Percentiles rank a stretch among this genome's conserved stretches.
These are phyloP conservation scores for Penicillium argentinense DNA, from an alignment of 495 filamentous ascomycete genomes.

Conservation along the genomic window DNA sequence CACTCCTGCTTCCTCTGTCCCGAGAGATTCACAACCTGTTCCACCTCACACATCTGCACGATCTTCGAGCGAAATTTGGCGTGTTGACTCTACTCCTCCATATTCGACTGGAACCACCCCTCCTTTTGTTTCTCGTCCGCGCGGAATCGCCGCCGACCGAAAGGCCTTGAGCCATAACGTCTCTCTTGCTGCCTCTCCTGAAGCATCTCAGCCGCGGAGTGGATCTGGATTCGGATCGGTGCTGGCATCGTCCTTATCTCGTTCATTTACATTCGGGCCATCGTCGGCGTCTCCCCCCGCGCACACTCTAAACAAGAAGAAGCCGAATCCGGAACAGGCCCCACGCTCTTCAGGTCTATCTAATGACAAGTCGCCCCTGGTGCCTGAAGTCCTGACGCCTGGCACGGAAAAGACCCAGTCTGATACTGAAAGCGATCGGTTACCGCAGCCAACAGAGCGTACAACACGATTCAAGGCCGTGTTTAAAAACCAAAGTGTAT, in stretches of 20 bases:
- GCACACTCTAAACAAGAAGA: constrained; percentile 52
- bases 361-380: neutral
- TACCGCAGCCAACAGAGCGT: constrained; percentile 23
- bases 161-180: constrained; percentile 53
- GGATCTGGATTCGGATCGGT: constrained; percentile 54
- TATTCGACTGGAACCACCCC: constrained; percentile 67
- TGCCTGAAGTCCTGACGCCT: neutral
- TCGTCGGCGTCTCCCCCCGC: constrained; percentile 67
- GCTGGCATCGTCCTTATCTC: constrained; percentile 69
- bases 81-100: constrained; percentile 50
- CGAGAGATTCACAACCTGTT: constrained; percentile 57
- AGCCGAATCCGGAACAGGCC: constrained; percentile 68
- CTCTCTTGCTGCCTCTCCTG: constrained; percentile 68
- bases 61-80: constrained; percentile 40
- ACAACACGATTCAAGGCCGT: constrained; percentile 54
- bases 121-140: constrained; percentile 43
- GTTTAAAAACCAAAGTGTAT: constrained; percentile 73
- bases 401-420: constrained; percentile 32
- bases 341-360: constrained; percentile 31
- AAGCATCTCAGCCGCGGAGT: constrained; percentile 46
- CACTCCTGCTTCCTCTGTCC: constrained; percentile 52
- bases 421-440: constrained; percentile 48
- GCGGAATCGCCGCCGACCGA: constrained; percentile 33
- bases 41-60: constrained; percentile 58
- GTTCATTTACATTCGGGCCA: constrained; percentile 63